A percentile compares a stretch with the other conserved stretches of the same genome.
Evolutionary conservation across 2,329 filamentous ascomycete species (phyloP).

Genomic region (Aurifilum marmelostoma): DNA sequence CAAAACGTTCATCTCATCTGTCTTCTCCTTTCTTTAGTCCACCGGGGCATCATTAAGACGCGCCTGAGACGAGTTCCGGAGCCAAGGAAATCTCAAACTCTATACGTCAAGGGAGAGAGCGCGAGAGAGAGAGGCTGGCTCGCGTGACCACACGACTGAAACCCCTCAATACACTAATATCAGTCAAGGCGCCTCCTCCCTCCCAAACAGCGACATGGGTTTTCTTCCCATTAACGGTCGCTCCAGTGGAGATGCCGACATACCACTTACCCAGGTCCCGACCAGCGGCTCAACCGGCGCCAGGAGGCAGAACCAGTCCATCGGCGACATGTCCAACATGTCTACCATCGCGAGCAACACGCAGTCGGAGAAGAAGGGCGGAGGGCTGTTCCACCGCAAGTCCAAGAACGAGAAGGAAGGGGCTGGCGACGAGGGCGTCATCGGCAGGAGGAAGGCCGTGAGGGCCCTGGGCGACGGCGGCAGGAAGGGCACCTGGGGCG

Average conservation of each 20-base stretch:
- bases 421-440: constrained; percentile 42
- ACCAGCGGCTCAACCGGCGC: constrained; percentile 59
- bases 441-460: constrained; percentile 53
- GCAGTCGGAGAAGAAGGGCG: constrained; percentile 49
- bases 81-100: not conserved
- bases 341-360: constrained; percentile 31
- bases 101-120: not conserved
- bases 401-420: constrained; percentile 32
- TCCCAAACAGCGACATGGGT: constrained; percentile 45
- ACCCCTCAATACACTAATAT: no score
- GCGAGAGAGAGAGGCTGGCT: not conserved
- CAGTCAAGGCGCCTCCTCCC: constrained; percentile 31
- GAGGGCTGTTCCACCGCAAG: constrained; percentile 44
- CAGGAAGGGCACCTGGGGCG: constrained; percentile 50
- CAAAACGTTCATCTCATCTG: not conserved
- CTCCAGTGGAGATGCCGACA: constrained; percentile 45
- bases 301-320: constrained; percentile 39
- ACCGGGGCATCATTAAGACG: not conserved
- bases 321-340: constrained; percentile 41
- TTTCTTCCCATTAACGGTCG: constrained; percentile 48
- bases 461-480: constrained; percentile 44
- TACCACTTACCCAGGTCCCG: constrained; percentile 59
- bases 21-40: not conserved
- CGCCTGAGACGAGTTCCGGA: constrained; percentile 8
- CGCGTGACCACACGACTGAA: not conserved